Base-by-base conservation (phyloP, 2,329 filamentous ascomycete species). In the Tolypocladium nubicola region DNA sequence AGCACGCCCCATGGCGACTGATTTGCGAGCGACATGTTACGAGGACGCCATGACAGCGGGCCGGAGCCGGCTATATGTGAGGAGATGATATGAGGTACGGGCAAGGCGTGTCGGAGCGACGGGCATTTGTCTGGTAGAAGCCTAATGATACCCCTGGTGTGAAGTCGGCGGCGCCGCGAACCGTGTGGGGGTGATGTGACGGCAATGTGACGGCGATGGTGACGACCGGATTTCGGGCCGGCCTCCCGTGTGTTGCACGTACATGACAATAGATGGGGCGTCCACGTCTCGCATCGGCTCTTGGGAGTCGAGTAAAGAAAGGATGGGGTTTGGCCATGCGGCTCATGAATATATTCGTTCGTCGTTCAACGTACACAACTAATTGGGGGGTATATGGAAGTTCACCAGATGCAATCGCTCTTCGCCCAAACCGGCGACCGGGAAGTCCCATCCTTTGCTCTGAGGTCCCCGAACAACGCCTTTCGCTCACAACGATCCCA, bases 381-480 rank as follows among this genome's bases (percentile, higher is more conserved):
- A 35, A 55, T 60, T 61, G 67, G 70, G 72, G 74, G 73, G 73
- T 75, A 73, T 76, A 75, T 69, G 64, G 66, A 66, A 66, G 63
- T 75, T 75, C 74, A 76, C 73, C 74, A 76, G 72, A 75, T 74
- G 71, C 70, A 76, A 74, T 73, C 70, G 66, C 70, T 69, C 59
- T 35, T 50, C 30, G 47, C 47, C 47, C 47, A 50, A 35, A 37
- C 30, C 3, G 47, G 47, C 47, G 47, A 50, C 47, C 21, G 47
- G 47, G 47, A 50, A 50, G n/a, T 35, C 47, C 63, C 61, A 62
- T 63, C 63, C 59, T 67, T 67, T 68, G 67, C 66, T 69, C 67
- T 68, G 67, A 69, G 67, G 65, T 67, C 60, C 65, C 66, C 63
- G 43, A 49, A 45, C 57, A 68, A 64, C 67, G 67, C 66, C 65